Conservation (phyloP, 2,329 filamentous ascomycete genomes). For the Botrytis tulipae region DNA sequence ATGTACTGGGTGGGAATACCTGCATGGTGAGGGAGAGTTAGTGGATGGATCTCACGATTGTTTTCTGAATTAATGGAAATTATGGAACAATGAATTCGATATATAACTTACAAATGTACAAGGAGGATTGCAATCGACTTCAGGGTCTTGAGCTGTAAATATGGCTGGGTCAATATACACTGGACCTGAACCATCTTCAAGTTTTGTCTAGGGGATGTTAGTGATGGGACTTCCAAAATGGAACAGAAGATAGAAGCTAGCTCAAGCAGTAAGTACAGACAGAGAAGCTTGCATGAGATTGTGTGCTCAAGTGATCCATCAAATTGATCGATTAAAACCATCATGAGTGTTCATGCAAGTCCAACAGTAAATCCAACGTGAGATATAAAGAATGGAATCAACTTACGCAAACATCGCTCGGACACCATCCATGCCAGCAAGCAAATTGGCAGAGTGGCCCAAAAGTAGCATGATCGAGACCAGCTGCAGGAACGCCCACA, state of each 20-base stretch:
- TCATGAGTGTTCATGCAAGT: too few species aligned
- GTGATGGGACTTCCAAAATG: background rate
- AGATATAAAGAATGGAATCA: background rate
- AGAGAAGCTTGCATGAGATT: background rate
- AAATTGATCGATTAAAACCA: too few species aligned
- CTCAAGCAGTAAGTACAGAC: background rate
- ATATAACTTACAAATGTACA: background rate
- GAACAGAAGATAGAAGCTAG: background rate
- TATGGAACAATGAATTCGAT: background rate
- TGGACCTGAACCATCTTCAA: background rate
- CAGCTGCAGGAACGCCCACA: background rate
- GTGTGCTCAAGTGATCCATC: too few species aligned
- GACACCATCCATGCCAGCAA: conserved; percentile 2
- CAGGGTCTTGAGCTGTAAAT: background rate
- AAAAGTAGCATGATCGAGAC: background rate
- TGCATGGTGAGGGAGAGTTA: background rate
- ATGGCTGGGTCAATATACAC: conserved; percentile 1
- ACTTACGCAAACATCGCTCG: background rate
- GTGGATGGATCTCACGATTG: background rate
- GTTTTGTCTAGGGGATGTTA: background rate
- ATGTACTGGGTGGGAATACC: conserved; percentile 6
- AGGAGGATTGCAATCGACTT: background rate
- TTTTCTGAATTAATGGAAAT: too few species aligned
- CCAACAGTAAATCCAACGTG: too few species aligned
- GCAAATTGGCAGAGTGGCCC: background rate